Evolutionary conservation across 23 red algal species (phyloP), one percentile per base, ranked within the genome.

Genomic region (Gracilaria domingensis): DNA sequence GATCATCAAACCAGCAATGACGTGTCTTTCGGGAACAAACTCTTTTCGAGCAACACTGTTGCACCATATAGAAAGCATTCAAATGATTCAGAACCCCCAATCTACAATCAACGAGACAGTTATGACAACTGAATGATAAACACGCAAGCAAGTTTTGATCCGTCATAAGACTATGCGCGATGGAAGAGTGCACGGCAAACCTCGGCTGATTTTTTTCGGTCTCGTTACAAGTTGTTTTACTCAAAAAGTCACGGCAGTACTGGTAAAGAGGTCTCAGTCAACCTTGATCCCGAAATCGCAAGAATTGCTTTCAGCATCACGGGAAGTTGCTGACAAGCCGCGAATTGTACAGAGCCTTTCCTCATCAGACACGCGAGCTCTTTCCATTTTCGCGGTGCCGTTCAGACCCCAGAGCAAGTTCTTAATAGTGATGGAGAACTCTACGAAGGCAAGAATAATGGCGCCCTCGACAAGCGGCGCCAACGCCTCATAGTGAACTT

Each of bases 401-500:
- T 50, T 84, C 6, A 66, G 33, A 62, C 81, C 58, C 81, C 81
- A 84, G 0, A 84, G 26, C 39, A 84, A 48, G 21, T 84, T 84
- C 33, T 84, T 84, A 6, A 84, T 23, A 28, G 59, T 59, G 33
- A 84, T 84, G 29, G 81, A 58, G 29, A 84, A 34, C 42, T 84
- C 81, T 0, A 84, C 26, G 30, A 84, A 84, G 12, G 81, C 53
- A 84, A 84, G 53, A 44, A 84, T 67, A n/a, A 67, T 66, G 4
- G 58, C 58, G 16, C 33, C 81, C 21, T 84, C 81, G 21, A 59
- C 81, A 38, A 84, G 60, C 59, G 61, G 55, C 36, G 13, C 34
- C n/a, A 84, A 32, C 20, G 60, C 81, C 20, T 36, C 59, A 66
- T 60, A 84, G 42, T 64, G 51, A 26, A 48, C 17, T 18, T 61